Percentiles rank a stretch among this genome's conserved stretches.
Conservation (phyloP, 139 green algal genomes). For the Auxenochlorella protothecoides region DNA sequence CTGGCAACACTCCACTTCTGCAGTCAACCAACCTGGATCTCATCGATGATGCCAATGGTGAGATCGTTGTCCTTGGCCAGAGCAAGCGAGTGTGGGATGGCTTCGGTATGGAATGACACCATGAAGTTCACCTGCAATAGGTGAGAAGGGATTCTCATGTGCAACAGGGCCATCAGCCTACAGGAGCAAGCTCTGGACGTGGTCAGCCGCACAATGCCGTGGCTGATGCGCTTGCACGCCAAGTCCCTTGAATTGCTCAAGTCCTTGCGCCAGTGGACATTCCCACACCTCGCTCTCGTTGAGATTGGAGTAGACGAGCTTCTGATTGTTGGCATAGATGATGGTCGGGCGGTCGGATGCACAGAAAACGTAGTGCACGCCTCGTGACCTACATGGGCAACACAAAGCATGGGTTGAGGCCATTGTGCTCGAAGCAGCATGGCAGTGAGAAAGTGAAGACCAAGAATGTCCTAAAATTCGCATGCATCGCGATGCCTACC, state of each 20-base stretch:
- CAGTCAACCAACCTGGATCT: constrained; percentile 32
- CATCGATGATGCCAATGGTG: constrained; percentile 82
- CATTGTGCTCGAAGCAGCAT: no score
- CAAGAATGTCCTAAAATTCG: no score
- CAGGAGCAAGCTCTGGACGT: no score
- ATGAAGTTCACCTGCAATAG: constrained; percentile 64
- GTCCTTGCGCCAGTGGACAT: not conserved
- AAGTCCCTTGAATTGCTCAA: not conserved
- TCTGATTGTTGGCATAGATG: constrained; percentile 79
- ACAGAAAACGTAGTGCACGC: constrained; percentile 76
- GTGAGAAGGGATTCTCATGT: no score
- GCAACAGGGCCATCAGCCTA: no score
- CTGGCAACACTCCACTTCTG: no score
- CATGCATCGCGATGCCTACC: no score
- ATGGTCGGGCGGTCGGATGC: constrained; percentile 89
- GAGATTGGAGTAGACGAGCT: constrained; percentile 94
- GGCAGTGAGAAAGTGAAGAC: no score
- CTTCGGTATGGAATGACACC: constrained; percentile 56
- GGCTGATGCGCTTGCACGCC: not conserved
- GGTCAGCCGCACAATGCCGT: not conserved
- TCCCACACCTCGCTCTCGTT: constrained; percentile 80
- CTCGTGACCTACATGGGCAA: constrained; percentile 5
- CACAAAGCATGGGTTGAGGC: not conserved
- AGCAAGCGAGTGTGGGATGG: constrained; percentile 72
- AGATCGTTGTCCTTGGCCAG: constrained; percentile 64